phyloP scores from a whole-genome alignment of 768 basidiomycete species.

The Tricholoma sp. region DNA sequence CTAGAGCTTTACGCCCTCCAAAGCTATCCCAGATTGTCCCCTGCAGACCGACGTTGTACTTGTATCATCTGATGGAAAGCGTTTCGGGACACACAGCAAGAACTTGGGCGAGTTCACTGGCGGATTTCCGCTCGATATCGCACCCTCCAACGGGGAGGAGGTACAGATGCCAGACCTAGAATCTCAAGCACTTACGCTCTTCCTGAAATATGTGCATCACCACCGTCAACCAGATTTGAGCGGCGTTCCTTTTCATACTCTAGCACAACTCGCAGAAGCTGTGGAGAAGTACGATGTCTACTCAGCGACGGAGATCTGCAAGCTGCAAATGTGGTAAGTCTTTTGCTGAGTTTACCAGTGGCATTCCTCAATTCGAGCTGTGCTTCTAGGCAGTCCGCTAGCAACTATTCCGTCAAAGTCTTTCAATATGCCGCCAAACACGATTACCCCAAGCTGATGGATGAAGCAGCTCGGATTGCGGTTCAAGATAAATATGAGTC shows the following conservation, averaged over 20 bases:
- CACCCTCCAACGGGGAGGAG: background rate
- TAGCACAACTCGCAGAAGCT: background rate
- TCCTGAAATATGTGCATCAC: background rate
- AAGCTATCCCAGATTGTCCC: background rate
- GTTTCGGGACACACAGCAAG: background rate
- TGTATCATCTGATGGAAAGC: background rate
- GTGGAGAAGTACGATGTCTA: too few species aligned
- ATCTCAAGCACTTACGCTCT: background rate
- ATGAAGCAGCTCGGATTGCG: background rate
- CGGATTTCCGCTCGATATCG: background rate
- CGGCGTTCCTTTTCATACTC: background rate
- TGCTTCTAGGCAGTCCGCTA: background rate
- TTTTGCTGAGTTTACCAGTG: background rate
- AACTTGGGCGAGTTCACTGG: background rate
- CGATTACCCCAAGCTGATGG: background rate
- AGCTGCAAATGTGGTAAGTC: background rate
- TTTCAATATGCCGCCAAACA: background rate
- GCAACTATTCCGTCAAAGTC: background rate
- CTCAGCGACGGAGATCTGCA: background rate
- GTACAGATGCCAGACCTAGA: background rate
- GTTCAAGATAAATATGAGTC: background rate
- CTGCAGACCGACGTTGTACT: background rate
- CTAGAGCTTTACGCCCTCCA: background rate
- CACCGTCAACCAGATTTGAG: background rate
- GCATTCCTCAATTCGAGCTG: background rate